These are phyloP conservation scores for carrot (Daucus carota) DNA, from an alignment of 129 eudicot genomes.

Conservation along the genomic window DNA sequence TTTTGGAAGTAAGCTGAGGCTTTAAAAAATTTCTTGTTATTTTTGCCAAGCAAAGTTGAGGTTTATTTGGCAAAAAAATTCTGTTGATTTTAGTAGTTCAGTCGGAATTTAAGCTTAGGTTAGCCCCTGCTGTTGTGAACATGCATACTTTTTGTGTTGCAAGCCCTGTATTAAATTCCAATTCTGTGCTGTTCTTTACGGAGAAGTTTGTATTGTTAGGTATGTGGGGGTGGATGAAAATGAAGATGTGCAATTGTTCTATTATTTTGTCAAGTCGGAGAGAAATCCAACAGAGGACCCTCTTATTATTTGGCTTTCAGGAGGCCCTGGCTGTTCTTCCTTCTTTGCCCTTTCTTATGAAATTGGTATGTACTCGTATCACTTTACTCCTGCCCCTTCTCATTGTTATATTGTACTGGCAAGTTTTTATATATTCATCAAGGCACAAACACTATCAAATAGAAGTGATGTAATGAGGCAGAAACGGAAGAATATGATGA, in stretches of 20 bases:
- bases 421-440: background rate
- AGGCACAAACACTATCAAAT: background rate
- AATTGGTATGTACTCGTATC: background rate
- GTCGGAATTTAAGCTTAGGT: too few relatives aligned
- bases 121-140: too few relatives aligned
- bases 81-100: too few relatives aligned
- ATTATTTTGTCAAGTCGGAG: background rate
- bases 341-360: background rate
- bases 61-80: too few relatives aligned
- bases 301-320: background rate
- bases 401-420: background rate
- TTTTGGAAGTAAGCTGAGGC: too few relatives aligned
- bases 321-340: conserved; percentile 1
- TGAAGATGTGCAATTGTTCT: background rate
- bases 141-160: too few relatives aligned
- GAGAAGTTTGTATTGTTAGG: background rate
- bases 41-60: too few relatives aligned
- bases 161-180: too few relatives aligned
- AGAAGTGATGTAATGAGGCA: background rate
- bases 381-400: background rate
- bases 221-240: conserved; percentile 2
- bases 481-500: background rate
- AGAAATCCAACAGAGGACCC: background rate
- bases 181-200: too few relatives aligned
- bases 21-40: too few relatives aligned